These are phyloP conservation scores for Flaveria ramosissima DNA, from an alignment of 129 eudicot genomes.

Conservation along the genomic window DNA sequence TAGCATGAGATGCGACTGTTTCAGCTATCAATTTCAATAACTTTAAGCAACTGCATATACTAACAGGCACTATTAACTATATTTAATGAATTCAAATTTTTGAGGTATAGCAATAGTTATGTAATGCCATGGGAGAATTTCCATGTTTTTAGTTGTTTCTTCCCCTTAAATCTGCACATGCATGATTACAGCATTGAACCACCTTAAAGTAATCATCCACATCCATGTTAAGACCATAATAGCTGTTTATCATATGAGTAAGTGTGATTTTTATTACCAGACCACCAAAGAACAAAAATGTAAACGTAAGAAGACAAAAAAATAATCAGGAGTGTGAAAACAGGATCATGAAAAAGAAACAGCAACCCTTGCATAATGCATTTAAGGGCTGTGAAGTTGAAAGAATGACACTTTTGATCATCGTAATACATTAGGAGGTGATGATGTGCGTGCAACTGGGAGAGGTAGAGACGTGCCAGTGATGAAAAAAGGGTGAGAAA, in stretches of 20 bases:
- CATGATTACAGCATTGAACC: not conserved
- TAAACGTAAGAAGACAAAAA: not conserved
- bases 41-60: not conserved
- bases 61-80: constrained; percentile 10
- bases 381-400: not conserved
- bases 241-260: not conserved
- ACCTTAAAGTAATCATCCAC: not conserved
- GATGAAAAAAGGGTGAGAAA: not conserved
- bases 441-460: too few relatives aligned
- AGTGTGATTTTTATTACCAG: not conserved
- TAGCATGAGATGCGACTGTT: not conserved
- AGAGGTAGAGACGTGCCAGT: too few relatives aligned
- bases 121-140: not conserved
- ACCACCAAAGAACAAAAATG: not conserved
- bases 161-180: not conserved
- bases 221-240: constrained; percentile 10
- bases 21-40: not conserved
- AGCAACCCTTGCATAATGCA: not conserved
- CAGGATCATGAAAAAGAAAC: not conserved
- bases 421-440: not conserved
- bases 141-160: constrained; percentile 11
- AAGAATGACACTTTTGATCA: not conserved
- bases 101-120: not conserved
- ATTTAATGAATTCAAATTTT: not conserved
- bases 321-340: not conserved